These are phyloP conservation scores for Pleomassaria siparia DNA, from an alignment of 2,329 filamentous ascomycete genomes.

Conservation along the genomic window DNA sequence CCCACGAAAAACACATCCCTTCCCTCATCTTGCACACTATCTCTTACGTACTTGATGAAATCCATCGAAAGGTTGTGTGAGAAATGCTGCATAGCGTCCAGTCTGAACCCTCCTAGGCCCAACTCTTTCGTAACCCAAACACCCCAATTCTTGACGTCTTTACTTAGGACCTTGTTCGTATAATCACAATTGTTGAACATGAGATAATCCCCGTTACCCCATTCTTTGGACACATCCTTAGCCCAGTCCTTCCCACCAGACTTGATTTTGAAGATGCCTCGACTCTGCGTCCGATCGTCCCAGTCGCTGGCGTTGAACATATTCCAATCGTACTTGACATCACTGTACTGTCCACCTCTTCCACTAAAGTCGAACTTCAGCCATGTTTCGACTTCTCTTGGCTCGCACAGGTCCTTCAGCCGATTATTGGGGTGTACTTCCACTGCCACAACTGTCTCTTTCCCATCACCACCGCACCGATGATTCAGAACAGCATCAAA, in stretches of 20 bases:
- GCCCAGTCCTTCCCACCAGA: slow-evolving; percentile 64
- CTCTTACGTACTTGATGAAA: slow-evolving; percentile 43
- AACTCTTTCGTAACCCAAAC: slow-evolving; percentile 62
- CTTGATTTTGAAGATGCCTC: slow-evolving; percentile 63
- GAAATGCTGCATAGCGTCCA: slow-evolving; percentile 71
- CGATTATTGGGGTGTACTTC: slow-evolving; percentile 61
- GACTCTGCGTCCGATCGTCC: slow-evolving; percentile 55
- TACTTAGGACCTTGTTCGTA: slow-evolving; percentile 53
- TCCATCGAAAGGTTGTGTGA: slow-evolving; percentile 61
- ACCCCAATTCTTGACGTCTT: slow-evolving; percentile 65
- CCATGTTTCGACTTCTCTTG: slow-evolving; percentile 65
- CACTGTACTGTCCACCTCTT: slow-evolving; percentile 58
- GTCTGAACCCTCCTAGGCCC: slow-evolving; percentile 62
- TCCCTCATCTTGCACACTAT: slow-evolving; percentile 40
- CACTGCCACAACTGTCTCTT: slow-evolving; percentile 60
- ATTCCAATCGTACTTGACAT: slow-evolving; percentile 61
- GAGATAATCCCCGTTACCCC: slow-evolving; percentile 65
- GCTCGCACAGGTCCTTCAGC: slow-evolving; percentile 51
- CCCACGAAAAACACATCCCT: slow-evolving; percentile 67
- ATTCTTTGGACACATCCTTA: slow-evolving; percentile 59
- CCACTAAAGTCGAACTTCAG: slow-evolving; percentile 63
- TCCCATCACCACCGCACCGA: slow-evolving; percentile 64
- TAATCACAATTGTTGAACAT: slow-evolving; percentile 71
- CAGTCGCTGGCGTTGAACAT: slow-evolving; percentile 69
- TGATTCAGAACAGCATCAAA: slow-evolving; percentile 70